Evolutionary conservation across 257 asterid species (phyloP).

Genomic region (Primulina tabacum): DNA sequence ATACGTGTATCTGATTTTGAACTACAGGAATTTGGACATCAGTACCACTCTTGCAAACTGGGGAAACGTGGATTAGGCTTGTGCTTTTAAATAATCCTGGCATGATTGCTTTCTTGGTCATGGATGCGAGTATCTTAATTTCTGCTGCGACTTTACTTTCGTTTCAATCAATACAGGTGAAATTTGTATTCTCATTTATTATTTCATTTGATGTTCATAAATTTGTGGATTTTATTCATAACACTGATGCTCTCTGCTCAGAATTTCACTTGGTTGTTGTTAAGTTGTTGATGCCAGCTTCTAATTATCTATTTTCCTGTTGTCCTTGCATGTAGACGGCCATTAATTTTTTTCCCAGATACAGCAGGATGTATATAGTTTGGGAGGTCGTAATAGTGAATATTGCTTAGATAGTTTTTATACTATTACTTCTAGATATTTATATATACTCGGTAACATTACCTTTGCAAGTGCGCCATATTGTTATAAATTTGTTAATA

Average conservation of each 20-base stretch:
- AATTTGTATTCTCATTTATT: slow-evolving; percentile 17
- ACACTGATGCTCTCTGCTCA: slow-evolving; percentile 5
- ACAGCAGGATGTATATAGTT: neutral
- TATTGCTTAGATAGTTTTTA: neutral
- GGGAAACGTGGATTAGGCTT: slow-evolving; percentile 55
- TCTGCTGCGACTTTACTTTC: slow-evolving; percentile 56
- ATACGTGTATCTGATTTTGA: slow-evolving; percentile 8
- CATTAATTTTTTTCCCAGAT: neutral
- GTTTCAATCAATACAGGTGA: slow-evolving; percentile 76
- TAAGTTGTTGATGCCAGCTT: neutral
- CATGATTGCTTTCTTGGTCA: slow-evolving; percentile 58
- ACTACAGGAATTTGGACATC: slow-evolving; percentile 78
- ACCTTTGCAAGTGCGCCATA: slow-evolving; percentile 2
- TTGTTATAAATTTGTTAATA: neutral
- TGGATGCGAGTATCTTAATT: slow-evolving; percentile 65
- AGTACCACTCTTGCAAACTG: slow-evolving; percentile 43
- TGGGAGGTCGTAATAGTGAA: neutral
- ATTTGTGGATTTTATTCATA: neutral
- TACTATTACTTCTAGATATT: neutral
- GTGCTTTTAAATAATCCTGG: slow-evolving; percentile 66
- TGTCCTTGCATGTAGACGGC: neutral
- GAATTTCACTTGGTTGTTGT: neutral
- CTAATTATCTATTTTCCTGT: neutral
- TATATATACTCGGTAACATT: neutral
- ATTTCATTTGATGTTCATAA: neutral